These are phyloP conservation scores for Cotoneaster glaucophyllus DNA, from an alignment of 306 rosid species.

Conservation along the genomic window DNA sequence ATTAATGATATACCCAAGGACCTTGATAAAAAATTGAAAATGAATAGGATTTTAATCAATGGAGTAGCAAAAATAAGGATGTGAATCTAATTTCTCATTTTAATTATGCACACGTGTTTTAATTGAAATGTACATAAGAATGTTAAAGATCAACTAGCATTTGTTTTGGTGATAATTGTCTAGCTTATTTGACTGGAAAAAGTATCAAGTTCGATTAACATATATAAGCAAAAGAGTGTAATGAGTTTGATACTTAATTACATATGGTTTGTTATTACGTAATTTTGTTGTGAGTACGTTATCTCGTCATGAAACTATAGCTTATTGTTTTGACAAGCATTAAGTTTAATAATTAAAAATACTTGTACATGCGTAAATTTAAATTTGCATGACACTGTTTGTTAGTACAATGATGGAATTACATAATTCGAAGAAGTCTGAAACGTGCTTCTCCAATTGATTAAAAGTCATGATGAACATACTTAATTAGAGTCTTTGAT, in stretches of 20 bases:
- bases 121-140: not conserved
- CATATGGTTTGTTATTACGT: no score
- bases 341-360: not conserved
- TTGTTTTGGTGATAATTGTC: not conserved
- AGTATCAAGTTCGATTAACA: not conserved
- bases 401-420: slow-evolving; percentile 12
- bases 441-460: slow-evolving; percentile 38
- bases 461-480: slow-evolving; percentile 30
- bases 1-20: no score
- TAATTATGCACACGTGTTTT: not conserved
- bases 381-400: not conserved
- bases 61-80: no score
- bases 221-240: not conserved
- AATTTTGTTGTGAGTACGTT: no score
- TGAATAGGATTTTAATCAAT: no score
- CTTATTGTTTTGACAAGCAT: no score
- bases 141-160: not conserved
- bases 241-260: not conserved
- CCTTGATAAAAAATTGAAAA: no score
- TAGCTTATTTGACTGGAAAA: not conserved
- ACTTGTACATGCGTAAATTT: not conserved
- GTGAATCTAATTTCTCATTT: no score
- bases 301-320: no score
- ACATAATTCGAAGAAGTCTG: slow-evolving; percentile 21
- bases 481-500: slow-evolving; percentile 22